Evolutionary conservation across 441 rosid genomes (phyloP).

Genomic region (Populus hybrid): DNA sequence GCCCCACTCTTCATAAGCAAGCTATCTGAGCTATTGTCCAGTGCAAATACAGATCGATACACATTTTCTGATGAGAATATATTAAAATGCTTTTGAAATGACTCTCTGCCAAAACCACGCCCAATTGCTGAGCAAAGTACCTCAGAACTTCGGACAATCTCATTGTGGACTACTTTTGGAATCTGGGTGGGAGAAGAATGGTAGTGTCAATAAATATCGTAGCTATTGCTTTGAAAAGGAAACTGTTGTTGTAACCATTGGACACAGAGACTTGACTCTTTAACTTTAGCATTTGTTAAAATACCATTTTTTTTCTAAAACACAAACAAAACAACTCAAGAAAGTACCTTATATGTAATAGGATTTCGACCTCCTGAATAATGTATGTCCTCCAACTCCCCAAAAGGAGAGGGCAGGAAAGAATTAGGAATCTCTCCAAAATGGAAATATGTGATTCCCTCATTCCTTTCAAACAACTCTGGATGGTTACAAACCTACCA

Average conservation of each 20-base stretch:
- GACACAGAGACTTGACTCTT: conserved; percentile 23
- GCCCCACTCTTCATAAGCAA: conserved; percentile 53
- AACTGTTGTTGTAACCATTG: conserved; percentile 13
- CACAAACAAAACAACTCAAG: conserved; percentile 13
- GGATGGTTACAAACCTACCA: conserved; percentile 98
- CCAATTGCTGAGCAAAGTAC: conserved; percentile 40
- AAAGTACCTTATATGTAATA: conserved; percentile 68
- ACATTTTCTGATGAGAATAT: conserved; percentile 71
- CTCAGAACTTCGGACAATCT: conserved; percentile 54
- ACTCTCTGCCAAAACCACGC: conserved; percentile 62
- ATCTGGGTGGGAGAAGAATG: conserved; percentile 43
- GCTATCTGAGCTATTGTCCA: conserved; percentile 33
- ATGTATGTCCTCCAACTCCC: conserved; percentile 41
- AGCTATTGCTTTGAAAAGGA: conserved; percentile 5
- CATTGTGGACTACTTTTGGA: conserved; percentile 71
- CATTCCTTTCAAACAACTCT: conserved; percentile 97
- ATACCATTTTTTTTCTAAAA: background rate
- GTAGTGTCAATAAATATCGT: conserved; percentile 16
- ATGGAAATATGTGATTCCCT: conserved; percentile 86
- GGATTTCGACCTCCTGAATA: conserved; percentile 82
- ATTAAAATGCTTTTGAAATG: conserved; percentile 63
- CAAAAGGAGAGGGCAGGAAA: conserved; percentile 90
- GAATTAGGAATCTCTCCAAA: conserved; percentile 88
- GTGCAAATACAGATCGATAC: conserved; percentile 47
- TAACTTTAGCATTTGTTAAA: background rate